These are phyloP conservation scores for Chrysoporthe puriensis DNA, from an alignment of 2,329 filamentous ascomycete genomes.

Conservation along the genomic window DNA sequence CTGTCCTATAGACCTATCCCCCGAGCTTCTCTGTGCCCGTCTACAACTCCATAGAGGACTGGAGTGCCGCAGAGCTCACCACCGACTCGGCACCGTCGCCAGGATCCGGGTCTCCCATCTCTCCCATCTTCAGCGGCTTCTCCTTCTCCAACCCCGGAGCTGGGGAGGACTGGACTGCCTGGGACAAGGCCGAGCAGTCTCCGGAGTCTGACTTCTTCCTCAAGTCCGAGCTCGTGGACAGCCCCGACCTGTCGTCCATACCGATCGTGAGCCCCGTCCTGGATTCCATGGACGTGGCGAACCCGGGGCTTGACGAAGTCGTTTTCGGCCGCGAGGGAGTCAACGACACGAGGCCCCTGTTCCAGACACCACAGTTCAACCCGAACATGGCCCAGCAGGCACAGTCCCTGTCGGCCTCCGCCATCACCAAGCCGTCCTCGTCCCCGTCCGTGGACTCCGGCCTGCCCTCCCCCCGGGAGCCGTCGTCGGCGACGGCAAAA, in stretches of 20 bases:
- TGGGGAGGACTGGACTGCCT: conserved; percentile 37
- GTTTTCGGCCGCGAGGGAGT: conserved; percentile 34
- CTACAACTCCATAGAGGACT: conserved; percentile 38
- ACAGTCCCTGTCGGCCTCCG: conserved; percentile 10
- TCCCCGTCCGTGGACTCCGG: conserved; percentile 9
- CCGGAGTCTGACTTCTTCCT: conserved; percentile 37
- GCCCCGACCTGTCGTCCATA: conserved; percentile 35
- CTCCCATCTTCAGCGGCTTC: conserved; percentile 38
- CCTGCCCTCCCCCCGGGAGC: conserved; percentile 13
- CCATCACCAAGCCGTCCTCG: background rate
- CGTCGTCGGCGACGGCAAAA: conserved; percentile 13
- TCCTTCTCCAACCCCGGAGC: conserved; percentile 36
- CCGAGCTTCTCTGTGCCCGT: conserved; percentile 18
- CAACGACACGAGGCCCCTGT: conserved; percentile 35
- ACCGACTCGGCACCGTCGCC: conserved; percentile 43
- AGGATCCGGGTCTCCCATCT: conserved; percentile 35
- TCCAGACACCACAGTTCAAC: conserved; percentile 33
- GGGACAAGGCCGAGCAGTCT: conserved; percentile 38
- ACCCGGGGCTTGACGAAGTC: conserved; percentile 29
- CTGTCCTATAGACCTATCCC: conserved; percentile 15
- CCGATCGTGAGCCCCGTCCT: conserved; percentile 39
- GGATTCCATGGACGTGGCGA: conserved; percentile 40
- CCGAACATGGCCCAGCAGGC: conserved; percentile 24
- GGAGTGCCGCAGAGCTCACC: conserved; percentile 38
- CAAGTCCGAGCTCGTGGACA: conserved; percentile 39